phyloP scores from a whole-genome alignment of 2,329 filamentous ascomycete species.

The Stemphylium beticola region DNA sequence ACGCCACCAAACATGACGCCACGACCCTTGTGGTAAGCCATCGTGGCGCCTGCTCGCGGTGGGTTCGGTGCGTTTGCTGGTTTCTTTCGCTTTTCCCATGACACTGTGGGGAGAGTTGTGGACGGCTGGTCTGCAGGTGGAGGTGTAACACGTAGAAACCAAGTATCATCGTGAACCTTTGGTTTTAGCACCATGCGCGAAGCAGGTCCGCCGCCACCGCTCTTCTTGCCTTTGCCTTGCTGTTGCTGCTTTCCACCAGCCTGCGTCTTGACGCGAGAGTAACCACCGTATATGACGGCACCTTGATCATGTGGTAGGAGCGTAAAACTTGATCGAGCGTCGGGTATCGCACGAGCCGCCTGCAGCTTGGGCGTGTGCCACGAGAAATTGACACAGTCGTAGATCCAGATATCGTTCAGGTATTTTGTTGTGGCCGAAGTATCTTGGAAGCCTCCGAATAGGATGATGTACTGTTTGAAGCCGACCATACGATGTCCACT shows the following conservation, averaged over 20 bases:
- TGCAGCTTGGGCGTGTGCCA: constrained; percentile 83
- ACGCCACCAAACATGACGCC: constrained; percentile 95
- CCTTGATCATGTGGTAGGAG: constrained; percentile 89
- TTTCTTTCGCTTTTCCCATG: constrained; percentile 93
- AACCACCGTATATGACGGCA: constrained; percentile 90
- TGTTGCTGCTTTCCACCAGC: constrained; percentile 67
- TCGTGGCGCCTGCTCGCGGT: constrained; percentile 84
- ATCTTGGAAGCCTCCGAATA: constrained; percentile 97
- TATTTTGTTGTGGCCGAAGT: constrained; percentile 96
- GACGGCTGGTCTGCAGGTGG: constrained; percentile 71
- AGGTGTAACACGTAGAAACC: constrained; percentile 82
- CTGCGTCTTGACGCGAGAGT: constrained; percentile 82
- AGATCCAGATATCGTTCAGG: constrained; percentile 91
- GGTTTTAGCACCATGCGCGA: constrained; percentile 80
- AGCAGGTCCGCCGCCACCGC: constrained; percentile 62
- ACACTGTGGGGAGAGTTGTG: constrained; percentile 71
- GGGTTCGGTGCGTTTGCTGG: constrained; percentile 88
- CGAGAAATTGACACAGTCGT: constrained; percentile 84
- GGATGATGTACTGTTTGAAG: constrained; percentile 94
- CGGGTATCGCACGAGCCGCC: constrained; percentile 82
- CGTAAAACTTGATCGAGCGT: constrained; percentile 89
- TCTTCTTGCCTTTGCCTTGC: constrained; percentile 43
- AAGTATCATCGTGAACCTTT: constrained; percentile 92
- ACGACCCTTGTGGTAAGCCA: constrained; percentile 91
- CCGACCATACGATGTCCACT: constrained; percentile 96